Conservation (phyloP, 306 rosid genomes). For the Cajanus cajan region DNA sequence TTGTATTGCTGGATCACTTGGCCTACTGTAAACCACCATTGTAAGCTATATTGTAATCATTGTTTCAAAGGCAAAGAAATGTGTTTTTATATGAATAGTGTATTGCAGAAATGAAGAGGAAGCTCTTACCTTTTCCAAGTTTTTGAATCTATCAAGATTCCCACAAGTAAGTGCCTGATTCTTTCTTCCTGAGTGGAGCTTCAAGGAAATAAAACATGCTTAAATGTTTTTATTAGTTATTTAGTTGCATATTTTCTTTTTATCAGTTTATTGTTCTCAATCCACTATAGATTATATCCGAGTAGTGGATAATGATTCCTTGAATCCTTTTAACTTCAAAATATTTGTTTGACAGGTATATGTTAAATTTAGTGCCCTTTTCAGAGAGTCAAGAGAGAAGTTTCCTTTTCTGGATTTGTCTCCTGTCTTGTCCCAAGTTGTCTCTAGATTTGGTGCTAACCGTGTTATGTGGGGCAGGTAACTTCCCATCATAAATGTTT, state of each 20-base stretch:
- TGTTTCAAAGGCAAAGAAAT: background rate
- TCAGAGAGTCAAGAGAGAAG: conserved; percentile 67
- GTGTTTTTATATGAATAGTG: conserved; percentile 19
- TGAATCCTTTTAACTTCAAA: too few relatives aligned
- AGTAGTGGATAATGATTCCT: too few relatives aligned
- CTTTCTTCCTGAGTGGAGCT: background rate
- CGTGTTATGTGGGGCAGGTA: conserved; percentile 86
- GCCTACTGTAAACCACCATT: conserved; percentile 84
- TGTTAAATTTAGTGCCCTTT: conserved; percentile 80
- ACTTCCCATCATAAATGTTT: background rate
- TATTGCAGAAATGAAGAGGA: conserved; percentile 76
- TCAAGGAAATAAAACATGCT: conserved; percentile 8
- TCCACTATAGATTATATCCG: too few relatives aligned
- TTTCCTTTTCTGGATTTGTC: conserved; percentile 66
- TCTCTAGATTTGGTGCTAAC: conserved; percentile 67
- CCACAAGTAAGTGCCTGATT: conserved; percentile 58
- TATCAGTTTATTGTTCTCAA: too few relatives aligned
- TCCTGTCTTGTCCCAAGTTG: conserved; percentile 49
- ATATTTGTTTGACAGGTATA: conserved; percentile 58
- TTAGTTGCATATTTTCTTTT: too few relatives aligned
- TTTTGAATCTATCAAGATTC: conserved; percentile 73
- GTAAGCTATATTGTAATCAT: conserved; percentile 42
- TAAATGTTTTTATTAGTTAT: too few relatives aligned
- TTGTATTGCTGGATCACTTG: conserved; percentile 76
- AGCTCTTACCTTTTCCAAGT: conserved; percentile 53